Conservation (phyloP, 176 grass and related monocot genomes). For the Zoysia japonica region DNA sequence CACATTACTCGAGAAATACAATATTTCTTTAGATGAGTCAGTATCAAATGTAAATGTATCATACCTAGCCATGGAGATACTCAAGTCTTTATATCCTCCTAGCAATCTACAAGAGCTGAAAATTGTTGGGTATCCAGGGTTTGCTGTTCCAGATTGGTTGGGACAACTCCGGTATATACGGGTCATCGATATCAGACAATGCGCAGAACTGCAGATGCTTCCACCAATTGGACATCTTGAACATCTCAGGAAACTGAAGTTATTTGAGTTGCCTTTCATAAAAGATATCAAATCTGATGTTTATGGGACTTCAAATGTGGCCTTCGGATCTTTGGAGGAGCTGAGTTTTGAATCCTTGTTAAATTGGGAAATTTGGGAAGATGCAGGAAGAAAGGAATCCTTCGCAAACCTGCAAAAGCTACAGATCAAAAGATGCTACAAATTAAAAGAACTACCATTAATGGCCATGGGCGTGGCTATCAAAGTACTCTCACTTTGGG, state of each 20-base stretch:
- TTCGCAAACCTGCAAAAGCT: constrained; percentile 30
- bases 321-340: constrained; percentile 28
- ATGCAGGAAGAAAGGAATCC: background rate
- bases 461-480: background rate
- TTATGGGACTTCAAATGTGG: constrained; percentile 8
- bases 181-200: constrained; percentile 19
- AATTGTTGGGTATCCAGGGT: constrained; percentile 21
- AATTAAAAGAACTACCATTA: background rate
- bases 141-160: background rate
- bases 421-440: background rate
- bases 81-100: background rate
- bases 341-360: constrained; percentile 19
- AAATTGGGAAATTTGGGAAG: background rate
- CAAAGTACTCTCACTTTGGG: background rate
- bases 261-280: background rate
- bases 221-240: constrained; percentile 30
- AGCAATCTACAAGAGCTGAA: constrained; percentile 11
- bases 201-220: background rate
- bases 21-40: background rate
- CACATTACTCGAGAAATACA: background rate
- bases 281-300: background rate
- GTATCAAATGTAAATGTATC: background rate
- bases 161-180: constrained; percentile 7
- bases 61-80: background rate
- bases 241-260: constrained; percentile 20